These are phyloP conservation scores for Penicillium herquei DNA, from an alignment of 495 filamentous ascomycete species.

Conservation along the genomic window DNA sequence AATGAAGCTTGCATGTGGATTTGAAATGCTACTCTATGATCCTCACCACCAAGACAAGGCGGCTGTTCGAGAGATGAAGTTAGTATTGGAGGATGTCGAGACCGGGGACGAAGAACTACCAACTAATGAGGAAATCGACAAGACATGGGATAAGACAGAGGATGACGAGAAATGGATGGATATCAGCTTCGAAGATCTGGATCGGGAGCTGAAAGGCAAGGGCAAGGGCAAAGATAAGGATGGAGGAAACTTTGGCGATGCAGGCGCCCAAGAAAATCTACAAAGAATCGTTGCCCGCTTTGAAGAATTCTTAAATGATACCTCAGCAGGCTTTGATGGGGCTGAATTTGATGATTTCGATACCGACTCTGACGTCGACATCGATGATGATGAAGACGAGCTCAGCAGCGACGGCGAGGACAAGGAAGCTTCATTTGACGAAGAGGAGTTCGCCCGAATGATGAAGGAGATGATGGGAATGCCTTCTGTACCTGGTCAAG, in stretches of 20 bases:
- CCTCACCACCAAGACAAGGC: conserved; percentile 64
- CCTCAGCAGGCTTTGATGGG: conserved; percentile 73
- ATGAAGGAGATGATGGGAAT: conserved; percentile 97
- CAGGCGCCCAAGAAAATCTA: conserved; percentile 75
- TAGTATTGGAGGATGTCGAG: conserved; percentile 71
- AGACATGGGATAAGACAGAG: conserved; percentile 60
- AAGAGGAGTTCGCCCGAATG: conserved; percentile 78
- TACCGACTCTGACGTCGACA: conserved; percentile 54
- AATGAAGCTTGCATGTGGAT: conserved; percentile 86
- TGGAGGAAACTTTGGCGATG: conserved; percentile 69
- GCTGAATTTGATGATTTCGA: conserved; percentile 70
- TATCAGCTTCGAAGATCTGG: conserved; percentile 86
- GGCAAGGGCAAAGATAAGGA: conserved; percentile 32
- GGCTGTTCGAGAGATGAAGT: conserved; percentile 65
- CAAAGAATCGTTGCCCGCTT: conserved; percentile 88
- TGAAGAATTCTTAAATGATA: conserved; percentile 89
- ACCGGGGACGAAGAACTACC: conserved; percentile 63
- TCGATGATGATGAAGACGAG: conserved; percentile 55
- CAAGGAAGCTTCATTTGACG: conserved; percentile 75
- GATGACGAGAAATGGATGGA: conserved; percentile 94
- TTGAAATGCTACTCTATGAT: conserved; percentile 80
- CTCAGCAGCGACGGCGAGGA: conserved; percentile 62
- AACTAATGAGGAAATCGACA: conserved; percentile 65
- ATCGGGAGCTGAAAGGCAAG: conserved; percentile 68
- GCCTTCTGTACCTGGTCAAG: conserved; percentile 46